Conservation (phyloP, 148 eudicot species). For the Nepenthes mirabilis region DNA sequence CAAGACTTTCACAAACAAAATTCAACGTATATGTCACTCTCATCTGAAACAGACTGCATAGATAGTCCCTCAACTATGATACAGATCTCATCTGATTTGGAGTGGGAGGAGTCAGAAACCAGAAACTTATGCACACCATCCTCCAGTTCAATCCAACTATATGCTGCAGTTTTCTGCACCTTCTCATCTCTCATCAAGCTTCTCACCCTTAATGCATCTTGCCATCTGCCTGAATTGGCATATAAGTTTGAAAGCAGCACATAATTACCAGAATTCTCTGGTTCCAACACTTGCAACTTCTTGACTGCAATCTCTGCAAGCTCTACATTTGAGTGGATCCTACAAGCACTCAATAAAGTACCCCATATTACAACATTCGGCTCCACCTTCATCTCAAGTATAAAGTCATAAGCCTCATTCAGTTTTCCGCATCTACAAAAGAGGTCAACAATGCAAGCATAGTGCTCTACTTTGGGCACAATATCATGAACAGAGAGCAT, state of each 20-base stretch:
- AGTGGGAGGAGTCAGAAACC: constrained; percentile 31
- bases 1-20: background rate
- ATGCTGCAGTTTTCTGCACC: constrained; percentile 36
- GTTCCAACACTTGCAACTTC: constrained; percentile 35
- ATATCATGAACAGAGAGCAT: constrained; percentile 30
- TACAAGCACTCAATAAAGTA: constrained; percentile 38
- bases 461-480: constrained; percentile 37
- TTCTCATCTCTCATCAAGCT: constrained; percentile 23
- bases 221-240: constrained; percentile 41
- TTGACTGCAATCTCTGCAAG: constrained; percentile 34
- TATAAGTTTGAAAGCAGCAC: constrained; percentile 42
- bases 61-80: constrained; percentile 19
- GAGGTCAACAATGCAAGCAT: constrained; percentile 51
- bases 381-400: constrained; percentile 32
- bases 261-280: constrained; percentile 49
- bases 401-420: constrained; percentile 35
- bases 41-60: constrained; percentile 17
- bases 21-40: background rate
- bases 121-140: constrained; percentile 39
- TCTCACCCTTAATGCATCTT: constrained; percentile 27
- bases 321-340: constrained; percentile 24
- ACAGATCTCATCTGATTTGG: constrained; percentile 25
- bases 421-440: constrained; percentile 37
- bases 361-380: constrained; percentile 56
- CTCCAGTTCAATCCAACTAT: constrained; percentile 51